Evolutionary conservation across 345 rosid species (phyloP).

Genomic region (Sapria himalayana): DNA sequence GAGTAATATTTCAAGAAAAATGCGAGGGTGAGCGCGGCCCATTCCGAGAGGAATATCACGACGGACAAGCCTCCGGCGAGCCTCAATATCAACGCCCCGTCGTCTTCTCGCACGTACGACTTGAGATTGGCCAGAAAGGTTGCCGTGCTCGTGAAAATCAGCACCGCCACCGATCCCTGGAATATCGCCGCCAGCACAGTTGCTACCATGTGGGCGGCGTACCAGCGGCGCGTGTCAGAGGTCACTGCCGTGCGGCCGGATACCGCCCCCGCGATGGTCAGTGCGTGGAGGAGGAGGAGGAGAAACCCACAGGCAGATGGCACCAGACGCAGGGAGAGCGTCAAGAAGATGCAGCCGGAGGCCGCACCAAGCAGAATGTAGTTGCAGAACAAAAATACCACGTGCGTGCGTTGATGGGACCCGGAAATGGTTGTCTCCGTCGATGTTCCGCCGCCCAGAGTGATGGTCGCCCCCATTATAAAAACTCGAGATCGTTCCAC

Average conservation of each 20-base stretch:
- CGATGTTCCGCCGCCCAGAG: too few relatives aligned
- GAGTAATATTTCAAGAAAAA: constrained; percentile 67
- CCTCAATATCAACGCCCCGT: constrained; percentile 55
- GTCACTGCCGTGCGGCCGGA: constrained; percentile 62
- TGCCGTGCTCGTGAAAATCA: constrained; percentile 51
- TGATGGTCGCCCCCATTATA: too few relatives aligned
- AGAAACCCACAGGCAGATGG: constrained; percentile 62
- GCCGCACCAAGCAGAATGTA: constrained; percentile 81
- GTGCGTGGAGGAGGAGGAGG: constrained; percentile 30
- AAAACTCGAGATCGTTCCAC: too few relatives aligned
- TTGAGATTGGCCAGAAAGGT: constrained; percentile 42
- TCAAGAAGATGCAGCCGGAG: constrained; percentile 73
- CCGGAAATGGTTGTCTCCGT: constrained; percentile 11
- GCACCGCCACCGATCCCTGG: constrained; percentile 71
- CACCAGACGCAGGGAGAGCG: constrained; percentile 64
- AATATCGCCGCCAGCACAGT: constrained; percentile 72
- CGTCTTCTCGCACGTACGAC: constrained; percentile 75
- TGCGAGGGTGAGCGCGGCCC: constrained; percentile 77
- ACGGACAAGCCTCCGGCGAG: constrained; percentile 59
- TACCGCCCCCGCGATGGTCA: constrained; percentile 42
- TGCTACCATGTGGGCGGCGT: constrained; percentile 68
- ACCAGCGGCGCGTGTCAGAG: constrained; percentile 36
- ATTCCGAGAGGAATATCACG: constrained; percentile 60
- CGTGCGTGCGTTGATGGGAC: constrained; percentile 42
- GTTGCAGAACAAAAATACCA: constrained; percentile 57